Evolutionary conservation across 768 basidiomycete genomes (phyloP).

Genomic region (Boletus edulis): DNA sequence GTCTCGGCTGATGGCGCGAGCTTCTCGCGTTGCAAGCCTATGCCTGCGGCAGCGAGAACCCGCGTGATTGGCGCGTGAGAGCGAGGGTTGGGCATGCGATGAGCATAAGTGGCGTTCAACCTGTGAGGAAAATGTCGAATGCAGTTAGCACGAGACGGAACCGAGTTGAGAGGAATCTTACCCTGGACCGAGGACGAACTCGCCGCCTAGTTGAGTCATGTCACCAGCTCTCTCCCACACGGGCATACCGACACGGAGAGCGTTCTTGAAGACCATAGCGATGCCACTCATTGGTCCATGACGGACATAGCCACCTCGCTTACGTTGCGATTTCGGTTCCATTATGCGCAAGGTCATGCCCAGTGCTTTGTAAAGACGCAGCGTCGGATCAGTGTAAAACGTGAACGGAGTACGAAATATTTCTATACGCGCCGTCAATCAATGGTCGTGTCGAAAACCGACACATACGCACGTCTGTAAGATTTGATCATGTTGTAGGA

Average conservation of each 20-base stretch:
- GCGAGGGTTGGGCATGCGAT: conserved; percentile 78
- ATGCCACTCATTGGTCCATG: conserved; percentile 67
- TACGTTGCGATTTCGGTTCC: conserved; percentile 41
- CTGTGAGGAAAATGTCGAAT: conserved; percentile 32
- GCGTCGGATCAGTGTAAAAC: conserved; percentile 77
- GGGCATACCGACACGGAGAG: conserved; percentile 74
- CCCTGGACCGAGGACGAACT: conserved; percentile 76
- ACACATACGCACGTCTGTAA: conserved; percentile 52
- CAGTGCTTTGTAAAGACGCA: conserved; percentile 65
- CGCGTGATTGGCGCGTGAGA: conserved; percentile 72
- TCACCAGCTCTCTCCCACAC: conserved; percentile 81
- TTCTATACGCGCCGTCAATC: conserved; percentile 33
- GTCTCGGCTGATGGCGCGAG: conserved; percentile 3
- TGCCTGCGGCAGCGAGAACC: conserved; percentile 64
- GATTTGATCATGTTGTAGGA: conserved; percentile 72
- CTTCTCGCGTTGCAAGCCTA: conserved; percentile 29
- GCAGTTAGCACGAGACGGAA: background rate
- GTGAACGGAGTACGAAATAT: conserved; percentile 71
- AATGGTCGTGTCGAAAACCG: background rate
- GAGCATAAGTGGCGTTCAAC: conserved; percentile 67
- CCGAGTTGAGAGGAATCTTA: conserved; percentile 38
- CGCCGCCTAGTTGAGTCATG: conserved; percentile 79
- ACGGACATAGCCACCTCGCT: conserved; percentile 60
- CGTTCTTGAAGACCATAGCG: conserved; percentile 70
- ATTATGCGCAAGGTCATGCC: conserved; percentile 64